phyloP scores from a whole-genome alignment of 2,329 filamentous ascomycete species.

The Exophiala aquamarina region DNA sequence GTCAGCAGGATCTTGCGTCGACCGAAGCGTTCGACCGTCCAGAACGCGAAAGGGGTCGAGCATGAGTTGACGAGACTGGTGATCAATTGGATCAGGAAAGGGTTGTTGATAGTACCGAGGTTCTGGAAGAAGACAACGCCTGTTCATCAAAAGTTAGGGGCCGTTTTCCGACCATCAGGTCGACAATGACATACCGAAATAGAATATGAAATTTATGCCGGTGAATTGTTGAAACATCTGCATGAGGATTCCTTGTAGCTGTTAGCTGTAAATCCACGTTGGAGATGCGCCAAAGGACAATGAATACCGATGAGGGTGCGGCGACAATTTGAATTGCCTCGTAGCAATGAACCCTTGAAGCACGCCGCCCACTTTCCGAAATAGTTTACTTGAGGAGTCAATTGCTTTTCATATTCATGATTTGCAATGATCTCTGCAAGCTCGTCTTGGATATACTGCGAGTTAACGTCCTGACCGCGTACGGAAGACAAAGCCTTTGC shows the following conservation, averaged over 20 bases:
- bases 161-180: conserved; percentile 45
- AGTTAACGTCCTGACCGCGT: conserved; percentile 70
- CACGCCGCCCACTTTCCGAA: conserved; percentile 61
- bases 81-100: conserved; percentile 53
- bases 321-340: neutral
- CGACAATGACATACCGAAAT: conserved; percentile 58
- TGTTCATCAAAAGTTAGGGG: neutral
- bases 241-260: conserved; percentile 35
- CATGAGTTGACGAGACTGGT: conserved; percentile 54
- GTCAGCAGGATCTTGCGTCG: conserved; percentile 54
- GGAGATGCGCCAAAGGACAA: conserved; percentile 27
- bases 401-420: conserved; percentile 74
- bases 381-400: conserved; percentile 66
- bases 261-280: too few relatives aligned
- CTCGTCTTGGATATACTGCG: conserved; percentile 73
- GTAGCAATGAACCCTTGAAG: conserved; percentile 31
- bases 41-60: conserved; percentile 56
- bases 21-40: conserved; percentile 52
- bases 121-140: neutral
- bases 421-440: conserved; percentile 85
- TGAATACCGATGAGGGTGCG: neutral
- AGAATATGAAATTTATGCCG: conserved; percentile 52
- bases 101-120: conserved; percentile 33
- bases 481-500: conserved; percentile 63
- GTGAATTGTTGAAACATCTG: conserved; percentile 50